Base-by-base conservation (phyloP, 1,139 yeast genomes). In the Komagataea norvegica region DNA sequence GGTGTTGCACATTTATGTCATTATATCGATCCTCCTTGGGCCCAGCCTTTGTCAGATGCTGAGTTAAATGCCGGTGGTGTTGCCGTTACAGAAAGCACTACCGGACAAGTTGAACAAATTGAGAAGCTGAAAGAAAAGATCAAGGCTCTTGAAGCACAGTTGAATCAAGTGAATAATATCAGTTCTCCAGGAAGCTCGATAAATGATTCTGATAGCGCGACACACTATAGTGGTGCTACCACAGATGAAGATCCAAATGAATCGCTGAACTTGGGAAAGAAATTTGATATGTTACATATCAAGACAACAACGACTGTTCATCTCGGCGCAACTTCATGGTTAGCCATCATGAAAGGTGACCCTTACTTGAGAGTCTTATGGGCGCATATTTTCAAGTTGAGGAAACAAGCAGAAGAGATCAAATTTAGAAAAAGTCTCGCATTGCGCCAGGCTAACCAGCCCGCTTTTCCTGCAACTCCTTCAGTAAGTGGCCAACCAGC, bases 1-100 rank as follows among this genome's bases (percentile, higher is more conserved):
- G 83, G 86, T 13, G 82, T 82, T 18, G 81, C 83, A 20, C 88
- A 82, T 57, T 61, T 81, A 25, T 83, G 93, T 48, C 77, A 68
- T 45, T 83, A 79, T 54, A 76, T 80, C 52, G 77, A 72, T 40
- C 77, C 77, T 28, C 60, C 66, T n/a, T 73, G 78, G 79, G 76
- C 77, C 4, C 56, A 55, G 26, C 56, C 60, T 10, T 37, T 51
- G 51, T 59, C 48, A 53, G 60, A 44, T 29, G 51, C 57, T 8
- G 54, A 50, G 33, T 37, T 45, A 6, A 36, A 33, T 16, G 31
- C 28, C 5, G 41, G 37, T 10, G 28, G 29, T 11, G 16, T 17
- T 4, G n/a, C 19, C 2, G 21, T 16, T 17, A 7, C 27, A 10
- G 29, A 23, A 7, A 19, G 23, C 11, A 23, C 20, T 4, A 18